Base-by-base conservation (phyloP, 2,329 filamentous ascomycete genomes). In the Aspergillus tanneri region DNA sequence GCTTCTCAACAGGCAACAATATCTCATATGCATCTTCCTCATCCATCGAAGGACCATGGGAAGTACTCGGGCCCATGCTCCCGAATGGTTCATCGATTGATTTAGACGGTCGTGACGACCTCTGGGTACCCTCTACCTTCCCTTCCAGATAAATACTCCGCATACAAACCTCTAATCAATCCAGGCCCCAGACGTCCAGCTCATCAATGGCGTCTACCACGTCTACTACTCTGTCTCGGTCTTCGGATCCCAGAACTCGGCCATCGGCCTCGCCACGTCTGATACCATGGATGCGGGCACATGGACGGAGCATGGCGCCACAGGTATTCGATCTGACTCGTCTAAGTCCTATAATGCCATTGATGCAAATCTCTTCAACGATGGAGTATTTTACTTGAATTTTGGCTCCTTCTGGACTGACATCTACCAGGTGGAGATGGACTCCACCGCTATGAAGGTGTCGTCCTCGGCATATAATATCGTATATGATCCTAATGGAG, bases 341-440 rank as follows among this genome's bases (percentile, higher is more conserved):
- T 50, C 66, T 18, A 75, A 73, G 48, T 46, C 65, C 4, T 84
- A 82, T 67, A 84, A 84, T 57, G 78, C 79, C 35, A 84, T 89
- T 58, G 86, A 84, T 58, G 66, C 72, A 2, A 81, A 79, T 53
- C 62, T 84, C 2, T 65, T 82, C 50, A 59, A 70, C 9, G 71
- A 66, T 2, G 69, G 67, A 27, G 56, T 49, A 2, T 77, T 77
- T 55, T 75, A 76, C 48, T 67, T 84, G 62, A 81, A 75, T 50
- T 88, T 87, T 53, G 85, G 85, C 19, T 85, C 81, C 10, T 88
- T 86, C 75, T 89, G 84, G 83, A 65, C 70, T 5, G 79, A 83
- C 59, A 75, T 88, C 49, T 85, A 81, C 69, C 80, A 82, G 60
- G 80, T 81, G 1, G 61, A 71, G 27, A 76, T 87, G 61, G 60